phyloP scores from a whole-genome alignment of 495 filamentous ascomycete genomes.

The Rhypophila decipiens region DNA sequence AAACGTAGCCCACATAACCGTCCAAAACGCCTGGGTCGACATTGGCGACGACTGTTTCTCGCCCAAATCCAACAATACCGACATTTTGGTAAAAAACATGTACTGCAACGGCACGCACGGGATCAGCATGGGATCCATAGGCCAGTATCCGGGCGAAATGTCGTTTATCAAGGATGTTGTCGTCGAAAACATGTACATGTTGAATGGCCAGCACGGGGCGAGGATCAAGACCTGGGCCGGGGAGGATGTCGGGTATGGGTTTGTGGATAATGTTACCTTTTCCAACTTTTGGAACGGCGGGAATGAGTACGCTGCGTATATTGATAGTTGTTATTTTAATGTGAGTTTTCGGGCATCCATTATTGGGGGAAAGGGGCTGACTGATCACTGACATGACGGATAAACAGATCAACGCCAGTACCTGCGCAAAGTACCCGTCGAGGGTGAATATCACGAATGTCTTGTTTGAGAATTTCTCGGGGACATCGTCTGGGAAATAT shows the following conservation, averaged over 20 bases:
- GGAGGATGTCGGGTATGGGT: conserved; percentile 47
- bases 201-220: conserved; percentile 52
- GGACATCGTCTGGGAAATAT: conserved; percentile 44
- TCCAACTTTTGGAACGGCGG: conserved; percentile 51
- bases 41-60: conserved; percentile 57
- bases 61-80: conserved; percentile 52
- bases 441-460: conserved; percentile 51
- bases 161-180: conserved; percentile 48
- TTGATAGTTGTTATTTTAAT: conserved; percentile 56
- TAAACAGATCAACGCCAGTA: conserved; percentile 24
- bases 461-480: conserved; percentile 49
- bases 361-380: background rate
- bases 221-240: conserved; percentile 54
- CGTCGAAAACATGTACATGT: conserved; percentile 50
- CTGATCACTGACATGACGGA: background rate
- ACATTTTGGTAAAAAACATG: conserved; percentile 51
- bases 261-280: conserved; percentile 54
- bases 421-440: conserved; percentile 46
- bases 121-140: conserved; percentile 46
- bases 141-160: conserved; percentile 48
- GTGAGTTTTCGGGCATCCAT: conserved; percentile 22
- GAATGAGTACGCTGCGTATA: conserved; percentile 46
- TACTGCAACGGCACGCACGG: conserved; percentile 56
- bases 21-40: conserved; percentile 45
- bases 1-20: conserved; percentile 41